A percentile compares a stretch with the other conserved stretches of the same genome.
These are phyloP conservation scores for Phanerodontia chrysosporium DNA, from an alignment of 768 basidiomycete genomes.

Conservation along the genomic window DNA sequence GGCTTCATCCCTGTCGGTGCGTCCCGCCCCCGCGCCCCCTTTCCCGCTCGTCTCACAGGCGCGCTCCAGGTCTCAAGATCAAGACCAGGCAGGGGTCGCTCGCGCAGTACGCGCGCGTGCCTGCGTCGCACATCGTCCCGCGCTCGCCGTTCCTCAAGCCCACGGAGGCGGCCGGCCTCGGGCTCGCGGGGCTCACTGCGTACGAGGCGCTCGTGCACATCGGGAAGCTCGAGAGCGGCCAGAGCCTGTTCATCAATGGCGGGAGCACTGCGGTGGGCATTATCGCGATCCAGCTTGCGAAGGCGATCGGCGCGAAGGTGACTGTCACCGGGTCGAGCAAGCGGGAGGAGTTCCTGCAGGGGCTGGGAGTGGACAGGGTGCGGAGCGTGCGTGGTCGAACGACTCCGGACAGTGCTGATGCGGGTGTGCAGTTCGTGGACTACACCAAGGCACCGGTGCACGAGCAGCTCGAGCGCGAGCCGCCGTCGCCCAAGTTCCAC, in stretches of 20 bases:
- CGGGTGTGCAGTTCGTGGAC: conserved; percentile 48
- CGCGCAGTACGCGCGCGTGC: conserved; percentile 49
- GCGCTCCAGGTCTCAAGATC: no score
- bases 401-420: no score
- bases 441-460: conserved; percentile 52
- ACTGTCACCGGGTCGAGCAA: conserved; percentile 54
- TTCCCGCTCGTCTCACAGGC: neutral
- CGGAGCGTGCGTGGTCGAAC: conserved; percentile 7
- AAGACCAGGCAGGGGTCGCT: conserved; percentile 50
- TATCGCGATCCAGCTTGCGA: conserved; percentile 70
- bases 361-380: conserved; percentile 65
- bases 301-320: conserved; percentile 55
- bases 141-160: conserved; percentile 50
- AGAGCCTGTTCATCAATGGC: conserved; percentile 65
- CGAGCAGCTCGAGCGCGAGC: conserved; percentile 38
- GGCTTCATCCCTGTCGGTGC: conserved; percentile 44
- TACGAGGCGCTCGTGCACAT: conserved; percentile 48
- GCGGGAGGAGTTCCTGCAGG: conserved; percentile 55
- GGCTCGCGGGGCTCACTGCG: conserved; percentile 55
- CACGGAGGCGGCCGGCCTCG: conserved; percentile 56
- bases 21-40: conserved; percentile 8
- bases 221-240: conserved; percentile 49
- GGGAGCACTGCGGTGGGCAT: conserved; percentile 66
- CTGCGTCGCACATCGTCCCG: conserved; percentile 33
- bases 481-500: conserved; percentile 49